Percentiles rank a stretch among this genome's conserved stretches.
Conservation (phyloP, 495 filamentous ascomycete species). For the Schizothecium vesticola region DNA sequence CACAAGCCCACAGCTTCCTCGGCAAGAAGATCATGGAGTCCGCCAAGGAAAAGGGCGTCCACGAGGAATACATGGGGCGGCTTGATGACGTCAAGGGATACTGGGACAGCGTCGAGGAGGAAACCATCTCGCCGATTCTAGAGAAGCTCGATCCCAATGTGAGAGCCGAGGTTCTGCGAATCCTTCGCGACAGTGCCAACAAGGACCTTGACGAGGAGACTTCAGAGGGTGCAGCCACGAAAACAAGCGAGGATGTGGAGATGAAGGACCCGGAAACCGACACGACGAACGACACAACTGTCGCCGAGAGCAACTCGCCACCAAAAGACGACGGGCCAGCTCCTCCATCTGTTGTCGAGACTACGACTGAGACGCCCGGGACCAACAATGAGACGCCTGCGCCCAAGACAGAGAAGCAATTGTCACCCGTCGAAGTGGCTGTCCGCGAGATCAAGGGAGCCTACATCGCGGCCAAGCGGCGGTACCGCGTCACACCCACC, state of each 20-base stretch:
- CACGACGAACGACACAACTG: background rate
- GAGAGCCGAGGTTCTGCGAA: conserved; percentile 37
- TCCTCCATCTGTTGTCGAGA: background rate
- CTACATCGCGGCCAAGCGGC: conserved; percentile 68
- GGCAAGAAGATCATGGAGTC: conserved; percentile 70
- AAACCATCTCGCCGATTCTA: conserved; percentile 68
- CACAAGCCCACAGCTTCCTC: conserved; percentile 79
- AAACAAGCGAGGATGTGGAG: conserved; percentile 7
- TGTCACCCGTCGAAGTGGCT: conserved; percentile 52
- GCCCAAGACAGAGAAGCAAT: conserved; percentile 21
- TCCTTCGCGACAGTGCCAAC: conserved; percentile 33
- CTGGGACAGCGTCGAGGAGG: conserved; percentile 75
- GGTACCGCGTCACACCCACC: conserved; percentile 69
- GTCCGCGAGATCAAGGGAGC: conserved; percentile 72
- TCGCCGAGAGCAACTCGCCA: background rate
- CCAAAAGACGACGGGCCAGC: background rate
- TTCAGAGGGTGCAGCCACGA: background rate
- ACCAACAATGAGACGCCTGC: conserved; percentile 5
- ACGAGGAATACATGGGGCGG: conserved; percentile 59
- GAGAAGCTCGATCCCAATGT: conserved; percentile 40
- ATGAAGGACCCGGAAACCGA: conserved; percentile 9
- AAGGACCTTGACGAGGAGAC: conserved; percentile 24
- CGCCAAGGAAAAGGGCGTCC: conserved; percentile 63
- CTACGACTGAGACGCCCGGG: conserved; percentile 10
- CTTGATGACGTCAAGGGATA: conserved; percentile 74